A percentile compares a stretch with the other conserved stretches of the same genome.
Evolutionary conservation across 2,329 filamentous ascomycete genomes (phyloP).

Genomic region (Emergomyces orientalis): DNA sequence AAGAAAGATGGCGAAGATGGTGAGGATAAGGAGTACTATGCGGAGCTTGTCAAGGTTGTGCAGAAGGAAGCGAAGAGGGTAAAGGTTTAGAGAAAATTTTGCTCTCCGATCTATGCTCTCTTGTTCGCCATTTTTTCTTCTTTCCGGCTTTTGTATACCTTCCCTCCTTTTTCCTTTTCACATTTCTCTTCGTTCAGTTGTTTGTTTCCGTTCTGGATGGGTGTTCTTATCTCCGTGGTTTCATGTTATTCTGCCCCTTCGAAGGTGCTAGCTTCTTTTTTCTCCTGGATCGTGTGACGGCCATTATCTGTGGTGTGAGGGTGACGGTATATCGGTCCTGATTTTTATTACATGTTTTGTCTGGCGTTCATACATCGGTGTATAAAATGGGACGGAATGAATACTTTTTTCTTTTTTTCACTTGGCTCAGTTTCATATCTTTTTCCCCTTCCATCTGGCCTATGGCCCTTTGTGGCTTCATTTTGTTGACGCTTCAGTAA

Average conservation of each 20-base stretch:
- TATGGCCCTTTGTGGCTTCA: background rate
- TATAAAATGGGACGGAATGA: slow-evolving; percentile 6
- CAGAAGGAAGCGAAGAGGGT: slow-evolving; percentile 50
- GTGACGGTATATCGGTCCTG: background rate
- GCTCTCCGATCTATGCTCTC: background rate
- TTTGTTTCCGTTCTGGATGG: background rate
- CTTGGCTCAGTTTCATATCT: background rate
- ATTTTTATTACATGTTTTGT: background rate
- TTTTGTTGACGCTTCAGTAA: background rate
- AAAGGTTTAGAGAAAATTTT: slow-evolving; percentile 36
- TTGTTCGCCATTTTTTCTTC: background rate
- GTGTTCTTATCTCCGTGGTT: background rate
- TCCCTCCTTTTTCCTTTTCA: background rate
- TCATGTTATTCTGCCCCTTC: no score
- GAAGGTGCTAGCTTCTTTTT: background rate
- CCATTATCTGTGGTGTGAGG: background rate
- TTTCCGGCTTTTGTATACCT: background rate
- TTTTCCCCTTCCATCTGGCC: no score
- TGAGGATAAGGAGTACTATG: slow-evolving; percentile 44
- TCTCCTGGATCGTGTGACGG: background rate
- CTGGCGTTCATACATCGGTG: slow-evolving; percentile 7
- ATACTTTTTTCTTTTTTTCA: background rate
- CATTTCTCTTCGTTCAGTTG: background rate
- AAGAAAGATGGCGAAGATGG: slow-evolving; percentile 35
- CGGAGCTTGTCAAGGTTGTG: slow-evolving; percentile 50